phyloP scores from a whole-genome alignment of 176 grass and related monocot species.

The Olyra latifolia region DNA sequence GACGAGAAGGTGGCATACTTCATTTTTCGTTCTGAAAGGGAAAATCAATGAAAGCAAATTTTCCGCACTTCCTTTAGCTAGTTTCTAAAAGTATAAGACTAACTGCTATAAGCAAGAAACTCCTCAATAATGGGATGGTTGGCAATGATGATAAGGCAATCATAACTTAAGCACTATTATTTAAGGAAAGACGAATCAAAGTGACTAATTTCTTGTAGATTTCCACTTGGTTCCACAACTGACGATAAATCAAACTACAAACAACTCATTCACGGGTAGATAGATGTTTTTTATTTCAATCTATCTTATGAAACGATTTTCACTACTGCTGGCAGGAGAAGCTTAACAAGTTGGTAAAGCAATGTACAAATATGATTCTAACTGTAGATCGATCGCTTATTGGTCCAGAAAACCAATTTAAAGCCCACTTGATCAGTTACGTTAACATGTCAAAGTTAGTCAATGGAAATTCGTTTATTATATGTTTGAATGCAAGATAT shows the following conservation, averaged over 20 bases:
- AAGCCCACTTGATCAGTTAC: background rate
- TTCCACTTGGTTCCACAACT: background rate
- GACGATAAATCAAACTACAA: background rate
- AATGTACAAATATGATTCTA: background rate
- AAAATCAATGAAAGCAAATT: background rate
- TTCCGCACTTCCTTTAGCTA: background rate
- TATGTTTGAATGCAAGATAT: background rate
- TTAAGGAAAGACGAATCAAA: conserved; percentile 5
- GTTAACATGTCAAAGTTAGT: background rate
- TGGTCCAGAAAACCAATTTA: background rate
- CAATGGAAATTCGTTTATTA: background rate
- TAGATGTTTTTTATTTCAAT: background rate
- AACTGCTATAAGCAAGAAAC: background rate
- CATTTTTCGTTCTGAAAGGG: background rate
- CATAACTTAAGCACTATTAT: background rate
- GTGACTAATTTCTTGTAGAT: background rate
- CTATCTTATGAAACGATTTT: background rate
- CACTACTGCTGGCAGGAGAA: background rate
- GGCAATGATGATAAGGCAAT: background rate
- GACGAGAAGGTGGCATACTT: background rate
- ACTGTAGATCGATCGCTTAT: background rate
- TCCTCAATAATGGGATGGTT: background rate
- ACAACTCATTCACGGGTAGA: background rate
- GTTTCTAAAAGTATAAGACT: background rate
- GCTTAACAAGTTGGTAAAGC: background rate